Evolutionary conservation across 2,329 filamentous ascomycete species (phyloP).

Genomic region (Botrytis medusae): DNA sequence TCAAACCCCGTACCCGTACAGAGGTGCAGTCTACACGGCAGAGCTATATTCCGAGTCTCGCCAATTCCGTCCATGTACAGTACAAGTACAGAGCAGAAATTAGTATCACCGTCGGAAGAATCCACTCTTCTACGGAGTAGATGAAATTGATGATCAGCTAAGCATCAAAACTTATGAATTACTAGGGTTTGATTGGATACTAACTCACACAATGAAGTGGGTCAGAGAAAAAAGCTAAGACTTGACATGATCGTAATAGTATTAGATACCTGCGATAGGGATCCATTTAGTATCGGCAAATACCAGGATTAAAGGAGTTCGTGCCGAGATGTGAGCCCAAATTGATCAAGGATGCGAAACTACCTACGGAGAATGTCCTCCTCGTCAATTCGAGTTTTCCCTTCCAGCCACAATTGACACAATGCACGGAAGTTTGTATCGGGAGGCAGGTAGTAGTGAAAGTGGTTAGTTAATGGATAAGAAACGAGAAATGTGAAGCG

Average conservation of each 20-base stretch:
- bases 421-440: slow-evolving; percentile 10
- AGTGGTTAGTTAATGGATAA: neutral
- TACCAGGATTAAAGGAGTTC: slow-evolving; percentile 18
- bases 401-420: slow-evolving; percentile 14
- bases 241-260: slow-evolving; percentile 4
- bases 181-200: slow-evolving; percentile 13
- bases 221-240: neutral
- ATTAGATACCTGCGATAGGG: neutral
- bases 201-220: neutral
- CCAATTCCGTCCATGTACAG: neutral
- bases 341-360: slow-evolving; percentile 9
- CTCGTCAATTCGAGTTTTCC: slow-evolving; percentile 3
- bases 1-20: neutral
- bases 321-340: slow-evolving; percentile 21
- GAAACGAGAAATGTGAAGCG: neutral
- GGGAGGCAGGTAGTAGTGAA: neutral
- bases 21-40: neutral
- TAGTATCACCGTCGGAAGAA: neutral
- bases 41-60: slow-evolving; percentile 1
- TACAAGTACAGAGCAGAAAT: neutral
- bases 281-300: neutral
- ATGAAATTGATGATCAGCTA: slow-evolving; percentile 8
- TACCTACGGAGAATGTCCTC: neutral
- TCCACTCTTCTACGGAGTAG: neutral
- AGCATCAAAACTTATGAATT: slow-evolving; percentile 8